Evolutionary conservation across 225 moss, liverwort and hornwort genomes (phyloP).

Genomic region (Takakia lepidozioides): DNA sequence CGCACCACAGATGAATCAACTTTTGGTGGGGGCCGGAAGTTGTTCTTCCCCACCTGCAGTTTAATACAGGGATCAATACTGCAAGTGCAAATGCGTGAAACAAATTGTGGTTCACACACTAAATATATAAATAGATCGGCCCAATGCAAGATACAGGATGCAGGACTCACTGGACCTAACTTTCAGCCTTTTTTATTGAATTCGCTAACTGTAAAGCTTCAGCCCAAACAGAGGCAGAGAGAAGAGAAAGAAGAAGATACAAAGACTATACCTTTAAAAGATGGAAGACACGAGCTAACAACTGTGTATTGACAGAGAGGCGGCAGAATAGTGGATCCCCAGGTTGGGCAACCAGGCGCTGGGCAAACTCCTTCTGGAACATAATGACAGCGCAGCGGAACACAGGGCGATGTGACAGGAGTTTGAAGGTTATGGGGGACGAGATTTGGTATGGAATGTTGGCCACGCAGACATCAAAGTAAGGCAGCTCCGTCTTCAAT

Average conservation of each 20-base stretch:
- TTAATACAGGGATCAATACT: conserved; percentile 1
- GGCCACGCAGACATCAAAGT: conserved; percentile 86
- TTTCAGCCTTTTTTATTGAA: too few species aligned
- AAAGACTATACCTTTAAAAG: conserved; percentile 68
- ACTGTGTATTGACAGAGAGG: conserved; percentile 73
- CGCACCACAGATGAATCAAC: conserved; percentile 84
- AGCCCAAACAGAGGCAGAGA: background rate
- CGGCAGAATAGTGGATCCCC: conserved; percentile 69
- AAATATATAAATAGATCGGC: too few species aligned
- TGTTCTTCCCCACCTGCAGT: conserved; percentile 73
- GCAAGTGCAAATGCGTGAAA: too few species aligned
- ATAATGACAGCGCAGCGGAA: conserved; percentile 82
- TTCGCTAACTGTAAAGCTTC: too few species aligned
- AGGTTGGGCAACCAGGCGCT: conserved; percentile 72
- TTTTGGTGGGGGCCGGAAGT: conserved; percentile 80
- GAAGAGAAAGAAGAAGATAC: too few species aligned
- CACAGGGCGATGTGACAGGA: conserved; percentile 67
- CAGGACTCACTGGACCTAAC: too few species aligned
- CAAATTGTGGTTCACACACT: too few species aligned
- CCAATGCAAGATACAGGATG: too few species aligned
- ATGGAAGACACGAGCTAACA: conserved; percentile 71
- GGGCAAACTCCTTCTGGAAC: conserved; percentile 80
- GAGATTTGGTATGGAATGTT: conserved; percentile 80
- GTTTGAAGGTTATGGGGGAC: conserved; percentile 79
- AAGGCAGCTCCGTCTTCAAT: conserved; percentile 65